Conservation (phyloP, 345 rosid genomes). For the Zanthoxylum bungeanum region DNA sequence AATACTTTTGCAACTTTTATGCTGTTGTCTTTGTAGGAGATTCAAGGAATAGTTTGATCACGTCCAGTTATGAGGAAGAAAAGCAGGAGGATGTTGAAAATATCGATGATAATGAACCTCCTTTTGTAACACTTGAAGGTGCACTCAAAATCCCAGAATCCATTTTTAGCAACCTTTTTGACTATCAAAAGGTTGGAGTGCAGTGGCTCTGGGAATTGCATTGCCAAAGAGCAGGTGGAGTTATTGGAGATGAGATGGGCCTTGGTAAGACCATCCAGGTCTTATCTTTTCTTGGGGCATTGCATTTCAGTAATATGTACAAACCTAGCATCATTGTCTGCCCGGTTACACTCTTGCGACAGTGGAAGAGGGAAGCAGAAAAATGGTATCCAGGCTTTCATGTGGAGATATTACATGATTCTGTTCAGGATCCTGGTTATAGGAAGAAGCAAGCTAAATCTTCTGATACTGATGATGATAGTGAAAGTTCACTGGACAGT, state of each 20-base stretch:
- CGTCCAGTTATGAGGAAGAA: slow-evolving; percentile 57
- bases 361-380: slow-evolving; percentile 94
- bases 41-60: slow-evolving; percentile 32
- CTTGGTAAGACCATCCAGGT: slow-evolving; percentile 97
- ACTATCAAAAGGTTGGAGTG: slow-evolving; percentile 95
- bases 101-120: slow-evolving; percentile 31
- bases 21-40: slow-evolving; percentile 36
- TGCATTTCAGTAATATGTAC: slow-evolving; percentile 92
- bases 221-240: slow-evolving; percentile 98
- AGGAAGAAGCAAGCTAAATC: slow-evolving; percentile 44
- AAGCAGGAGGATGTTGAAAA: slow-evolving; percentile 52
- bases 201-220: slow-evolving; percentile 99
- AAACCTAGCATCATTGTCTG: slow-evolving; percentile 91
- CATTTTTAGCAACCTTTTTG: slow-evolving; percentile 75
- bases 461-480: slow-evolving; percentile 62
- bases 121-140: slow-evolving; percentile 70
- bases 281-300: slow-evolving; percentile 85
- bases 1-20: not conserved
- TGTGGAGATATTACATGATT: slow-evolving; percentile 91
- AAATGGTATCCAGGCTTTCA: slow-evolving; percentile 79
- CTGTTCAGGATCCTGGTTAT: slow-evolving; percentile 59
- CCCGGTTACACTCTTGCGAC: slow-evolving; percentile 89
- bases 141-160: slow-evolving; percentile 77
- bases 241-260: slow-evolving; percentile 99
- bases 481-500: slow-evolving; percentile 65